A percentile compares a stretch with the other conserved stretches of the same genome.
These are phyloP conservation scores for Lasiosphaeris hirsuta DNA, from an alignment of 495 filamentous ascomycete genomes.

Conservation along the genomic window DNA sequence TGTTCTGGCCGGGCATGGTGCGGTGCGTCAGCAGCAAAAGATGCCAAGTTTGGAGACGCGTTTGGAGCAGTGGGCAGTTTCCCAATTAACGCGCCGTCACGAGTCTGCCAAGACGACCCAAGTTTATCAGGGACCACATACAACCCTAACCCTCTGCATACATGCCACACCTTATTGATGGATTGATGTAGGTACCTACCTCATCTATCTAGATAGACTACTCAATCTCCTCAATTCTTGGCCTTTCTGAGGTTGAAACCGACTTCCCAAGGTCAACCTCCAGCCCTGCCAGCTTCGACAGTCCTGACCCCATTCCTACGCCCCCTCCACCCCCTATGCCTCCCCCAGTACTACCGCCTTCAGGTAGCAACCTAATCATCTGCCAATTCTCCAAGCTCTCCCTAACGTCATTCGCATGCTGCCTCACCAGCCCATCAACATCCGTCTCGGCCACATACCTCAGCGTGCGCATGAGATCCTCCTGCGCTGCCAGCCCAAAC, in stretches of 20 bases:
- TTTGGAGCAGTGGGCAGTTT: too few species aligned
- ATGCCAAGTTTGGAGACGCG: too few species aligned
- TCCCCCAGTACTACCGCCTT: conserved; percentile 5
- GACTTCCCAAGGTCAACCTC: conserved; percentile 30
- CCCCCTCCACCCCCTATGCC: not conserved
- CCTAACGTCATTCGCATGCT: conserved; percentile 65
- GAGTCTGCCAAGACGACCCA: too few species aligned
- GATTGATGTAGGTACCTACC: too few species aligned
- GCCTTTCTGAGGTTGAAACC: conserved; percentile 18
- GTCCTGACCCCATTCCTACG: conserved; percentile 11
- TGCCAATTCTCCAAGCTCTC: conserved; percentile 72
- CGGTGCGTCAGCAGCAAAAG: too few species aligned
- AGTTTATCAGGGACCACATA: too few species aligned
- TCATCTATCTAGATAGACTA: conserved; percentile 9
- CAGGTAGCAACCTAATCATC: conserved; percentile 47
- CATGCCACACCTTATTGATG: too few species aligned
- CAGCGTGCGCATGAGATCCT: conserved; percentile 61
- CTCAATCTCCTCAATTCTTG: conserved; percentile 49
- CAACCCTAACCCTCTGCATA: too few species aligned
- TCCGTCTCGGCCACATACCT: conserved; percentile 65
- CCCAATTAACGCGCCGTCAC: too few species aligned
- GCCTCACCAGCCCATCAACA: conserved; percentile 67
- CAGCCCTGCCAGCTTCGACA: conserved; percentile 44
- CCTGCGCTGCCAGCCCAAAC: conserved; percentile 58
- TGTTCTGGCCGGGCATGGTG: not conserved